Evolutionary conservation across 2,329 filamentous ascomycete genomes (phyloP), one percentile per base, ranked within the genome.

Genomic region (Chaetomiaceae sp.): DNA sequence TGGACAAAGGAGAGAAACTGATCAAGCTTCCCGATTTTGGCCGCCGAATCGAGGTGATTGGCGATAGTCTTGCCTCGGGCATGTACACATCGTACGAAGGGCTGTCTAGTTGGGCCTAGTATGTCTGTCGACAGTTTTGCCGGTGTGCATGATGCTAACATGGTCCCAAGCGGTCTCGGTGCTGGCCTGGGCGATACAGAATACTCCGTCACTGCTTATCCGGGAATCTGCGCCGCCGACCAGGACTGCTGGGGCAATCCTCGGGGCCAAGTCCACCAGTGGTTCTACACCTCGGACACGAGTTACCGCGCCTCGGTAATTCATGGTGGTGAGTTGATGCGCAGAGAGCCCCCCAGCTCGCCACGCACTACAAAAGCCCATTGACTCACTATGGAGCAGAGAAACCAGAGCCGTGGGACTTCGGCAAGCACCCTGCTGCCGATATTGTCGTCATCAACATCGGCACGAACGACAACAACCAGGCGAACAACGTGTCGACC

Each of bases 21-120:
- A 63, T 77, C 57, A 72, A 73, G 52, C 51, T 72, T 5, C 65
- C 68, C 2, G 60, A 68, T 17, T 68, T 65, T 51, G 55, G 58
- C 7, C 65, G 66, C 37, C 63, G 62, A 2, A 69, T 73, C 39
- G 69, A 74, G 56, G 68, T 76, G 49, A 74, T 74, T 44, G 68
- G 70, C 4, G 69, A 72, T 54, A 78, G 73, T 14, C 68, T 83
- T 3, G 74, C 74, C 0, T 66, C 76, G 2, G 79, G 81, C 9
- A 75, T 79, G 66, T 81, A 76, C 56, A 74, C 71, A n/a, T 77
- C 76, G 2, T 79, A 81, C 48, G 80, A 84, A 63, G 74, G 76
- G 0, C 62, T 83, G 4, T 76, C 76, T 0, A 75, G 75, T 17
- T 83, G 77, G 61, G 72, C 74, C 1, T 82, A 78, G 60, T 62